Evolutionary conservation across 495 filamentous ascomycete species (phyloP).

Genomic region (Lasiosphaeriaceae sp.): DNA sequence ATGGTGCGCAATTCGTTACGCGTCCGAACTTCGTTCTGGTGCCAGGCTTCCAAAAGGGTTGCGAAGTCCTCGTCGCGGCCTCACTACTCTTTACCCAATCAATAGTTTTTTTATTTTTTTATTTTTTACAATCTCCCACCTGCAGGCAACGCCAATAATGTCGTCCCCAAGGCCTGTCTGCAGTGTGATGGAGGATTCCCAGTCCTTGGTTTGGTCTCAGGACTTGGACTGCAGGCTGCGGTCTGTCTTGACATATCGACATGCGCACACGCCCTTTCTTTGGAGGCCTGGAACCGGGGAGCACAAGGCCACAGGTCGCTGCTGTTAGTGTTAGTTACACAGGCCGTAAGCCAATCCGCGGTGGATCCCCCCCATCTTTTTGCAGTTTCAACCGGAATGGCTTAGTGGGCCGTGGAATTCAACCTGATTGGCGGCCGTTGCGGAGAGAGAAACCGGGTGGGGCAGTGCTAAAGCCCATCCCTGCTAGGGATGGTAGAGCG

Average conservation of each 20-base stretch:
- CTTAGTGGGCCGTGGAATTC: neutral
- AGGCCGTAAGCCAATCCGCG: neutral
- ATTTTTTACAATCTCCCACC: no score
- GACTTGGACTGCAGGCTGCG: no score
- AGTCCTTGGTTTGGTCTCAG: no score
- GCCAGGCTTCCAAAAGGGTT: neutral
- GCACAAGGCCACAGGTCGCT: neutral
- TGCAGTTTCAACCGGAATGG: neutral
- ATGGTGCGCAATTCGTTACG: constrained; percentile 18
- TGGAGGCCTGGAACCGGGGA: neutral
- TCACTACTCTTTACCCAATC: neutral
- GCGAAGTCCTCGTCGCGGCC: neutral
- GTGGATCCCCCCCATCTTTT: neutral
- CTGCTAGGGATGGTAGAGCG: neutral
- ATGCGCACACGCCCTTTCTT: neutral
- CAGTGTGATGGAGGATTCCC: no score
- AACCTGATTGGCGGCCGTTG: neutral
- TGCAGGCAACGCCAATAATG: no score
- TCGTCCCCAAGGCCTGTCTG: no score
- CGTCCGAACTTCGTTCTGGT: constrained; percentile 3
- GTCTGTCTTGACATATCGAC: no score
- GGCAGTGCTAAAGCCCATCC: constrained; percentile 4
- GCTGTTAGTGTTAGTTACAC: neutral
- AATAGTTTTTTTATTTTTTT: no score
- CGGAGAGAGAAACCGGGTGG: constrained; percentile 2